phyloP scores from a whole-genome alignment of 2,329 filamentous ascomycete species.

The Talaromyces sp. region DNA sequence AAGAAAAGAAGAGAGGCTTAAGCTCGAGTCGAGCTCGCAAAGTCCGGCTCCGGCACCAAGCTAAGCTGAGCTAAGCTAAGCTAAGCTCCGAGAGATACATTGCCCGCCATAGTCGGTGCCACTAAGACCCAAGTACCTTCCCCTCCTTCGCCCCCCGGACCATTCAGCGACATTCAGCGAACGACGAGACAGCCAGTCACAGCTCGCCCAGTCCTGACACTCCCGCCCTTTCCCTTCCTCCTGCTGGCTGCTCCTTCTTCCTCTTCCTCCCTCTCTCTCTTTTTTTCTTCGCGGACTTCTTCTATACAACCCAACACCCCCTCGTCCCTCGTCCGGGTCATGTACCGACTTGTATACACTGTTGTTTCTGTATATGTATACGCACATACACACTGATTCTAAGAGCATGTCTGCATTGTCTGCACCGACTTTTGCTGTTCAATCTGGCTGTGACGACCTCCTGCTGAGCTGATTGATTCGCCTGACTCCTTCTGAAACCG shows the following conservation, averaged over 20 bases:
- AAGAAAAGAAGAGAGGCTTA: not conserved
- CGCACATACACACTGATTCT: not conserved
- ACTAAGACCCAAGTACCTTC: not conserved
- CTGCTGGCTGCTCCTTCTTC: not conserved
- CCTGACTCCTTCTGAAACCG: constrained; percentile 1
- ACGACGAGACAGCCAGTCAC: constrained; percentile 3
- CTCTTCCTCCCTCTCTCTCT: not conserved
- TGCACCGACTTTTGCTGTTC: not conserved
- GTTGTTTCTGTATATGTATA: not conserved
- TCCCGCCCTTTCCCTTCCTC: not conserved
- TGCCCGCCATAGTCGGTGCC: not conserved
- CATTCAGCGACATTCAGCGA: not conserved
- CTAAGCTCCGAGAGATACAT: constrained; percentile 3
- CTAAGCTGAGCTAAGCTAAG: constrained; percentile 12
- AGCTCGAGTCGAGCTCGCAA: constrained; percentile 5
- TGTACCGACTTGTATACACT: not conserved
- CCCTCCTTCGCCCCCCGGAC: constrained; percentile 10
- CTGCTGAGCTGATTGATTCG: constrained; percentile 1
- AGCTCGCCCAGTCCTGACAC: not conserved
- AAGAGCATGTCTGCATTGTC: constrained; percentile 3
- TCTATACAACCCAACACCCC: too few species aligned
- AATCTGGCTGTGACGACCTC: not conserved
- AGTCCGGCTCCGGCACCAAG: constrained; percentile 2
- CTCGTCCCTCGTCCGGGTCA: not conserved
- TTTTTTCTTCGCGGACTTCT: not conserved